A percentile compares a stretch with the other conserved stretches of the same genome.
Conservation (phyloP, 179 eudicot genomes). For the Camellia oleifera region DNA sequence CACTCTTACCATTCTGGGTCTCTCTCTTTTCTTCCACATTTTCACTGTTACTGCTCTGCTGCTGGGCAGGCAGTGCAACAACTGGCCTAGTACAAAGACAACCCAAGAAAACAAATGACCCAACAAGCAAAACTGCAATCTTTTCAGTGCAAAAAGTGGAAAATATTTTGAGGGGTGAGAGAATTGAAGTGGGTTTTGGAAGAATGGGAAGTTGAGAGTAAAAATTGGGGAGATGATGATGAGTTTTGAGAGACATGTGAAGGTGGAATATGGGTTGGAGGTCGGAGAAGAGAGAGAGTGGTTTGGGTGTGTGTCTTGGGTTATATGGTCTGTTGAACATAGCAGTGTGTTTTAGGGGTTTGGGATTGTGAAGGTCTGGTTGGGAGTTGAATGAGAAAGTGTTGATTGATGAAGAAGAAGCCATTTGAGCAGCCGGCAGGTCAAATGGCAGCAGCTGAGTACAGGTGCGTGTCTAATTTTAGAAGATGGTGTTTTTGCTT, state of each 20-base stretch:
- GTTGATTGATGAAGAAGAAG: slow-evolving; percentile 14
- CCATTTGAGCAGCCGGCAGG: slow-evolving; percentile 1
- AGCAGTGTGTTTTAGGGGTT: neutral
- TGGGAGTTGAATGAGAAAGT: slow-evolving; percentile 23
- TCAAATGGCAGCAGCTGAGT: neutral
- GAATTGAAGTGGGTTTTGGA: slow-evolving; percentile 4
- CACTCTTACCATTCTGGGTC: slow-evolving; percentile 25
- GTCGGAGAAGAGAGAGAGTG: slow-evolving; percentile 8
- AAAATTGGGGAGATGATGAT: neutral
- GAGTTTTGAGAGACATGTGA: neutral
- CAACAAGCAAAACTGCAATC: slow-evolving; percentile 48
- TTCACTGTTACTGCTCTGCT: slow-evolving; percentile 20
- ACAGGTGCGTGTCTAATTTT: no score
- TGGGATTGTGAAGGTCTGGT: slow-evolving; percentile 3
- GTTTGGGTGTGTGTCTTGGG: slow-evolving; percentile 1
- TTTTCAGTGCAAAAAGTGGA: slow-evolving; percentile 35
- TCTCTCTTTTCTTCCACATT: slow-evolving; percentile 31
- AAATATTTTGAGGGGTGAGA: slow-evolving; percentile 30
- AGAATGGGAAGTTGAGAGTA: neutral
- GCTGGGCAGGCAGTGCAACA: slow-evolving; percentile 38
- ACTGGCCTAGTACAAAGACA: slow-evolving; percentile 32
- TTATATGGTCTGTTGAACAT: neutral
- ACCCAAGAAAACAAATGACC: slow-evolving; percentile 64
- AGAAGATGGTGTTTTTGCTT: no score
- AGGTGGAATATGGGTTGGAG: neutral